A percentile compares a stretch with the other conserved stretches of the same genome.
Evolutionary conservation across 768 basidiomycete genomes (phyloP).

Genomic region (Tricholoma sp.): DNA sequence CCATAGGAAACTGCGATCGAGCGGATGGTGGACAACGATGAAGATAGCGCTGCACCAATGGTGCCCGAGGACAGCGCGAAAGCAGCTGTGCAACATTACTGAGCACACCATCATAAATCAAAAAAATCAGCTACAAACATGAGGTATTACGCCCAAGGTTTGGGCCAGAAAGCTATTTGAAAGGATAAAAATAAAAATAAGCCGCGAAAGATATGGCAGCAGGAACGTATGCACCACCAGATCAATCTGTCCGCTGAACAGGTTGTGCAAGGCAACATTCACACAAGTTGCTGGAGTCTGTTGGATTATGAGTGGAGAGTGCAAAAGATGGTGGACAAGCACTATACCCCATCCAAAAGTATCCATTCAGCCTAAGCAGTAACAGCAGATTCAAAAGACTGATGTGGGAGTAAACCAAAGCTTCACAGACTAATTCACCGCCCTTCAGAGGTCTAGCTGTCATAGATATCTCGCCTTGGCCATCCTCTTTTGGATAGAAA

Average conservation of each 20-base stretch:
- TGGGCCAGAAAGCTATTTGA: constrained; percentile 73
- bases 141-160: constrained; percentile 85
- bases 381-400: neutral
- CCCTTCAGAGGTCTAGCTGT: constrained; percentile 62
- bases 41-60: constrained; percentile 85
- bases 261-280: constrained; percentile 86
- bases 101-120: constrained; percentile 5
- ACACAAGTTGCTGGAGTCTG: constrained; percentile 90
- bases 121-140: constrained; percentile 33
- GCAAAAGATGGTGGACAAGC: neutral
- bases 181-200: too few relatives aligned
- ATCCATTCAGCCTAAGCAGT: constrained; percentile 73
- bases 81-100: constrained; percentile 48
- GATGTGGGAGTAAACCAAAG: neutral
- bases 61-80: constrained; percentile 91
- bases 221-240: constrained; percentile 59
- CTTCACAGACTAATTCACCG: constrained; percentile 55
- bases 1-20: constrained; percentile 90
- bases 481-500: constrained; percentile 73
- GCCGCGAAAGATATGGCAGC: neutral
- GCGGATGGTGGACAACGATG: constrained; percentile 62
- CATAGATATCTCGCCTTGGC: constrained; percentile 61
- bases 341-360: constrained; percentile 73
- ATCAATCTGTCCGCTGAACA: constrained; percentile 82
- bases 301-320: constrained; percentile 2